A percentile compares a stretch with the other conserved stretches of the same genome.
Conservation (phyloP, 352 stramenopile genomes). For the Phytophthora boehmeriae region DNA sequence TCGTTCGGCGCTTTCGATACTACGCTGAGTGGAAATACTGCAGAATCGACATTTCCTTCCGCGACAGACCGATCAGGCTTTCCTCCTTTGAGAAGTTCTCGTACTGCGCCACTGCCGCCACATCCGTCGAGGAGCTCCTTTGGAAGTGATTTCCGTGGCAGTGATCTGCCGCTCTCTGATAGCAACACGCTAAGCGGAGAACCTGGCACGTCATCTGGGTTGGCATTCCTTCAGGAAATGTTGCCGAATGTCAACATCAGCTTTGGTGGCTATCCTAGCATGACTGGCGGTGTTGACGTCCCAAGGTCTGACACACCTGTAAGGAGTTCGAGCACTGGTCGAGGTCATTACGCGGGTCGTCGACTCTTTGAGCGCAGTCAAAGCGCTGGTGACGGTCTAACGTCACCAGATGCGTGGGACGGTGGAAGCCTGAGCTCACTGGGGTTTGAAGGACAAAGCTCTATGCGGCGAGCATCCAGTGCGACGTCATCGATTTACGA, state of each 20-base stretch:
- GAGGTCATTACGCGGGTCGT: conserved; percentile 25
- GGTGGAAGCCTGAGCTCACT: conserved; percentile 37
- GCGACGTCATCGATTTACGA: conserved; percentile 50
- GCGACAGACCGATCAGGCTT: conserved; percentile 44
- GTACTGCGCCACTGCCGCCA: conserved; percentile 26
- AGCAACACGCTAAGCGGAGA: conserved; percentile 13
- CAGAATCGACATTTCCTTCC: conserved; percentile 37
- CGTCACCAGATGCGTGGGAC: conserved; percentile 33
- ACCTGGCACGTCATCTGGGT: conserved; percentile 35
- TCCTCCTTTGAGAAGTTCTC: conserved; percentile 41
- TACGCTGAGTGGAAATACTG: conserved; percentile 11
- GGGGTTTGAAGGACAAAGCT: conserved; percentile 28
- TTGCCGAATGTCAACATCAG: conserved; percentile 90
- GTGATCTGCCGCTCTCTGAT: conserved; percentile 23
- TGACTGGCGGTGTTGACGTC: conserved; percentile 13
- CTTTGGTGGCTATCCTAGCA: conserved; percentile 66
- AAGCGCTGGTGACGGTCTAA: conserved; percentile 21
- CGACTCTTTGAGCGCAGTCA: conserved; percentile 49
- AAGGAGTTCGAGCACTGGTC: conserved; percentile 20
- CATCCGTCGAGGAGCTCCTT: conserved; percentile 39
- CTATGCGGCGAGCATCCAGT: conserved; percentile 24
- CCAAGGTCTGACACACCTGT: background rate
- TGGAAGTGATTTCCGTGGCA: conserved; percentile 31
- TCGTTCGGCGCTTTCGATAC: conserved; percentile 37
- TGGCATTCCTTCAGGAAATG: conserved; percentile 89